phyloP scores from a whole-genome alignment of 2,329 filamentous ascomycete species.

The Elsinoe ampelina region DNA sequence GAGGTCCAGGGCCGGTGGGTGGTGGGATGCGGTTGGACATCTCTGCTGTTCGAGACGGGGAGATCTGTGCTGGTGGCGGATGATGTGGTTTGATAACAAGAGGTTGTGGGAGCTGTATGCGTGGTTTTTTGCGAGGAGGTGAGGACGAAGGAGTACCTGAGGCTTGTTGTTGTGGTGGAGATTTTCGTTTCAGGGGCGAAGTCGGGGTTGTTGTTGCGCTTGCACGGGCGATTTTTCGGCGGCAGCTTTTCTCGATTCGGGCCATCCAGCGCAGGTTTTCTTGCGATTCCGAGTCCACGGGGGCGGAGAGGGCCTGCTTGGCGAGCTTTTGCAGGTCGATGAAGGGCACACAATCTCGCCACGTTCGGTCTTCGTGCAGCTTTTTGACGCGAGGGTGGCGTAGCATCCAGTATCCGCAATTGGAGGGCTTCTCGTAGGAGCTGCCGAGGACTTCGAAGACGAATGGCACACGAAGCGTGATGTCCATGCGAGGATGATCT shows the following conservation, averaged over 20 bases:
- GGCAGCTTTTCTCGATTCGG: constrained; percentile 41
- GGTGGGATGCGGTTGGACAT: neutral
- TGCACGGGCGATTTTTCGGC: constrained; percentile 23
- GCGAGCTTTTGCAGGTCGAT: constrained; percentile 61
- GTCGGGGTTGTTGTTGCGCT: constrained; percentile 18
- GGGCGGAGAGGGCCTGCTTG: constrained; percentile 42
- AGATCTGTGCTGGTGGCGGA: neutral
- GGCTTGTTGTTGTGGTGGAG: neutral
- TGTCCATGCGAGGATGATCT: constrained; percentile 27
- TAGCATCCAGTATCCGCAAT: constrained; percentile 61
- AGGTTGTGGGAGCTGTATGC: neutral
- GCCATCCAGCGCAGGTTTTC: constrained; percentile 54
- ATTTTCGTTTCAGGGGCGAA: constrained; percentile 15
- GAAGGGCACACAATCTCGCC: constrained; percentile 59
- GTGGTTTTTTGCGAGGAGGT: neutral
- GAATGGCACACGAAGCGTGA: constrained; percentile 59
- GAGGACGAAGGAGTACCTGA: neutral
- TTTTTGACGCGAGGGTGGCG: constrained; percentile 70
- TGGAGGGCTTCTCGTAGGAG: constrained; percentile 63
- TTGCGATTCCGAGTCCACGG: constrained; percentile 47
- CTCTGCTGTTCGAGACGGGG: neutral
- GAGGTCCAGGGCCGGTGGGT: neutral
- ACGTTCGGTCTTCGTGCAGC: constrained; percentile 66
- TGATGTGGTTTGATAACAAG: neutral
- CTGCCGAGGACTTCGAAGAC: constrained; percentile 75